Base-by-base conservation (phyloP, 2,329 filamentous ascomycete species). In the Cryphonectria radicalis region DNA sequence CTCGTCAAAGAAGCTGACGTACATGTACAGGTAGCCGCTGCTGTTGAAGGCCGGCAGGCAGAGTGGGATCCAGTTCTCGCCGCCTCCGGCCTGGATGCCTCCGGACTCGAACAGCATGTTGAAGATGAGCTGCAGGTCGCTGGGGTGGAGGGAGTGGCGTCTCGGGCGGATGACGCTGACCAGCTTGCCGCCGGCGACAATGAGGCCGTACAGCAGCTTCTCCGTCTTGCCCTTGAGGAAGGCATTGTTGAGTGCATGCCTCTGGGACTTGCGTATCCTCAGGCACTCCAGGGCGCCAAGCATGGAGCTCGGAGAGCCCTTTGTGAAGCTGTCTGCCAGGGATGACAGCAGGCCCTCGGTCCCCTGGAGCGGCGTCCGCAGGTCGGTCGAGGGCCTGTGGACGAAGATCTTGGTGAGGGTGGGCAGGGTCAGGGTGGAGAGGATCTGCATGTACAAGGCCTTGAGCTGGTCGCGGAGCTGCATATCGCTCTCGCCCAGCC, bases 31-130 rank as follows among this genome's bases (percentile, higher is more conserved):
- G 79, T 97, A 99, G 37, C 96, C 97, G 67, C 91, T 93, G 80
- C 94, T 98, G 83, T 99, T 99, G 83, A 99, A 99, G 6, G 95
- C 95, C 0, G 96, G 97, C 3, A 99, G 87, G 77, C 96, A 99
- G 8, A 99, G 86, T 0, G 96, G 96, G 64, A 98, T 95, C 96
- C 96, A 99, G 77, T 95, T 98, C 81, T 99, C 96, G 42, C 95
- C 96, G 55, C 87, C 94, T 7, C 93, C 95, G 28, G 94, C 92
- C 79, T 96, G 95, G 79, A 99, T 92, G 60, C 93, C 92, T 65
- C 94, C 93, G 2, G 95, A 96, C 82, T 97, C 95, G 77, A 99
- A 99, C 1, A 99, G 89, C 97, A 99, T 99, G 79, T 98, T 98
- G 86, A 99, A 99, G 73, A 99, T 95, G 63, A 99, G 88, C 78